Conservation (phyloP, 176 grass and related monocot species). For the Triticum turgidum region DNA sequence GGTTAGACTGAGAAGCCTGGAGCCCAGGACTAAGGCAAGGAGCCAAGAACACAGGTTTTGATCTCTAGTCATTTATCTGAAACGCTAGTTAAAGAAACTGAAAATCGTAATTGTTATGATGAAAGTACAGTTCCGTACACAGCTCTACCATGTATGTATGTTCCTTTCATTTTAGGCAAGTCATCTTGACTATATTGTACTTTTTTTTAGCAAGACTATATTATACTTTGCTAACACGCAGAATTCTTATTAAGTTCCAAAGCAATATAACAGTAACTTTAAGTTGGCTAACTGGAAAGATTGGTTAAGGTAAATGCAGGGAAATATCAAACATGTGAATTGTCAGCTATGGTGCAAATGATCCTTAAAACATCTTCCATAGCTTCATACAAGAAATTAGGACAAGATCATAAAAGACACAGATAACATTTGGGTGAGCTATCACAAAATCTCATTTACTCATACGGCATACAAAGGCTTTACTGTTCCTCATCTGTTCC, state of each 20-base stretch:
- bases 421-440: slow-evolving; percentile 1
- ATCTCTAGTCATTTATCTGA: neutral
- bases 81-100: neutral
- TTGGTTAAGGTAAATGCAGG: neutral
- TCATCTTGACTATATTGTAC: neutral
- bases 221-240: neutral
- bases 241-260: neutral
- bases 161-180: neutral
- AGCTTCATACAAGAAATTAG: neutral
- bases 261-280: neutral
- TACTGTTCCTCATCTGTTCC: slow-evolving; percentile 1
- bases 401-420: neutral
- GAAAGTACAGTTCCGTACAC: neutral
- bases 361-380: neutral
- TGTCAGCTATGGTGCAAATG: neutral
- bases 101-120: neutral
- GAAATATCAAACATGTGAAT: neutral
- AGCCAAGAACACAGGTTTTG: neutral
- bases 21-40: neutral
- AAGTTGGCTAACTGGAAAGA: neutral
- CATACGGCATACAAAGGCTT: neutral
- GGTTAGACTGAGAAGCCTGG: neutral
- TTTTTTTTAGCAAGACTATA: neutral
- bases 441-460: neutral
- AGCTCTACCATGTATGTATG: neutral